These are phyloP conservation scores for Solanum sejunctum DNA, from an alignment of 257 asterid species.

Conservation along the genomic window DNA sequence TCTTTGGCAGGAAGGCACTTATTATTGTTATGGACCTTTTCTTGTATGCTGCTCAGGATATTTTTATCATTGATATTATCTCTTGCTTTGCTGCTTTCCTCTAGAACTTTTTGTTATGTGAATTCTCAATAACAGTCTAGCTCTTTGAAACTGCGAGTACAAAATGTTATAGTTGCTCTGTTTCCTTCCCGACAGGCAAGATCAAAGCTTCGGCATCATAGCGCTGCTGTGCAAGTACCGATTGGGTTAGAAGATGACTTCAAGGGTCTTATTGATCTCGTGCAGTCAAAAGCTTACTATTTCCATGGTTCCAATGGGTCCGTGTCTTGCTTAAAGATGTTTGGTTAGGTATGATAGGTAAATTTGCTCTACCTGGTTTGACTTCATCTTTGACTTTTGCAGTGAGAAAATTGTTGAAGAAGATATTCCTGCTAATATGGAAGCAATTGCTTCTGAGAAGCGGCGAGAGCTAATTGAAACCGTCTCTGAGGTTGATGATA, in stretches of 20 bases:
- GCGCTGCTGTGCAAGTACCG: slow-evolving; percentile 94
- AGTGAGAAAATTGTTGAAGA: slow-evolving; percentile 68
- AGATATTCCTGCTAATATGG: slow-evolving; percentile 69
- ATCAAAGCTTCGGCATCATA: slow-evolving; percentile 90
- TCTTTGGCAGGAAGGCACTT: neutral
- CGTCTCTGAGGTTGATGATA: slow-evolving; percentile 95
- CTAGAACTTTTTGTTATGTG: neutral
- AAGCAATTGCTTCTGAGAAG: slow-evolving; percentile 57
- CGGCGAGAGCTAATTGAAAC: slow-evolving; percentile 84
- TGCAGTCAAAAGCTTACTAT: slow-evolving; percentile 63
- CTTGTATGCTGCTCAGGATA: neutral
- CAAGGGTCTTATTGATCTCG: slow-evolving; percentile 88
- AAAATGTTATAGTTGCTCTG: neutral
- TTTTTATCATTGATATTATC: neutral
- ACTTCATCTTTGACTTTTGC: slow-evolving; percentile 9
- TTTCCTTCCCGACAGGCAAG: slow-evolving; percentile 51
- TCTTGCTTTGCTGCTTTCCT: neutral
- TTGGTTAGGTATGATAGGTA: neutral
- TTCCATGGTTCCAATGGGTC: slow-evolving; percentile 92
- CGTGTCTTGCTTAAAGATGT: slow-evolving; percentile 21
- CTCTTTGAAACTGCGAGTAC: neutral
- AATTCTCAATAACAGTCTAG: neutral
- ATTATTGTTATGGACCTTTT: neutral
- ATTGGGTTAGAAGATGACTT: slow-evolving; percentile 95
- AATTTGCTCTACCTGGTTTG: neutral